A percentile compares a stretch with the other conserved stretches of the same genome.
Evolutionary conservation across 495 filamentous ascomycete genomes (phyloP).

Genomic region (Daldinia concentrica): DNA sequence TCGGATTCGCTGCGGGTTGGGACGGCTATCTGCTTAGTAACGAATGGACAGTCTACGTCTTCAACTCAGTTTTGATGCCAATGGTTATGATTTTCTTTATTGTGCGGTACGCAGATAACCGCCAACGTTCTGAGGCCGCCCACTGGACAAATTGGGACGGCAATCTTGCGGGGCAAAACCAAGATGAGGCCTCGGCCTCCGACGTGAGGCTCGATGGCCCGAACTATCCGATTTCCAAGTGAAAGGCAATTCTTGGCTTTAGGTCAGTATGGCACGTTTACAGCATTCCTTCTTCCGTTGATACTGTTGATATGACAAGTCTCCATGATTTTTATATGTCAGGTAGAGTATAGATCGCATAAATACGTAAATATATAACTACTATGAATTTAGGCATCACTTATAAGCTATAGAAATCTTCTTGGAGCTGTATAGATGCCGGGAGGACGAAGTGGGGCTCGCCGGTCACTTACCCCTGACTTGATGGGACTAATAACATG

Average conservation of each 20-base stretch:
- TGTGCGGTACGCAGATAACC: constrained; percentile 14
- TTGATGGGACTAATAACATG: constrained; percentile 7
- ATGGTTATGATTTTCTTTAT: constrained; percentile 55
- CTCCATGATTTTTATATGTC: not conserved
- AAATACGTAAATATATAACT: not conserved
- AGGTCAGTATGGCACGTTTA: not conserved
- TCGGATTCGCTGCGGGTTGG: constrained; percentile 68
- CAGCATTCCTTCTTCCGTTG: not conserved
- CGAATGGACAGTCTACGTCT: constrained; percentile 69
- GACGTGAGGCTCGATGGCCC: not conserved
- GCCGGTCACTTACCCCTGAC: constrained; percentile 24
- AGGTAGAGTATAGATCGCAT: not conserved
- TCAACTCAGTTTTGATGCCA: constrained; percentile 69
- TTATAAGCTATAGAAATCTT: not conserved
- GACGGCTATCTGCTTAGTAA: constrained; percentile 59
- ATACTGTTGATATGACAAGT: not conserved
- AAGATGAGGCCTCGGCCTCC: not conserved
- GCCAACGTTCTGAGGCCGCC: not conserved
- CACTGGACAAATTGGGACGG: constrained; percentile 3
- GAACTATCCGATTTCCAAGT: not conserved
- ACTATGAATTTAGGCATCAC: not conserved
- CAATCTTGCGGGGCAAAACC: constrained; percentile 5
- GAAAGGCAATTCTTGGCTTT: not conserved
- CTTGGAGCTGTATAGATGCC: not conserved
- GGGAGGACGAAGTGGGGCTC: not conserved